A percentile compares a stretch with the other conserved stretches of the same genome.
Evolutionary conservation across 2,329 filamentous ascomycete species (phyloP).

Genomic region (Bisporella sp.): DNA sequence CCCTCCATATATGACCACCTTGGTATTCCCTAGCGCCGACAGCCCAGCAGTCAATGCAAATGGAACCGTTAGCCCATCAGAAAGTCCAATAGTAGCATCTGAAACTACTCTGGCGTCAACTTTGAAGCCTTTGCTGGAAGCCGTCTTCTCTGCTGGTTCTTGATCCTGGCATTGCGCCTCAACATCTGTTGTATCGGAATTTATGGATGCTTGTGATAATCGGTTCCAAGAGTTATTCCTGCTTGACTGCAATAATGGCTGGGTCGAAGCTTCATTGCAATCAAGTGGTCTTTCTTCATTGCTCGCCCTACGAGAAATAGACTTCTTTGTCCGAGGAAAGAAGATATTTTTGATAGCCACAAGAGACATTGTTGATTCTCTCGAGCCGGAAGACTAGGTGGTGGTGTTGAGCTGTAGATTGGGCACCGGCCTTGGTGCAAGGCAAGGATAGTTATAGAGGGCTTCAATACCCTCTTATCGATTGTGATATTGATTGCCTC

Average conservation of each 20-base stretch:
- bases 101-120: conserved; percentile 31
- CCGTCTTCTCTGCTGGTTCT: conserved; percentile 14
- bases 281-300: background rate
- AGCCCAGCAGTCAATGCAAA: conserved; percentile 57
- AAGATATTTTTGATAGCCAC: conserved; percentile 27
- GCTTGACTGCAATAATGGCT: too few relatives aligned
- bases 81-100: conserved; percentile 54
- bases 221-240: too few relatives aligned
- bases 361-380: conserved; percentile 22
- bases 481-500: background rate
- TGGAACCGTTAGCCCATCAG: conserved; percentile 56
- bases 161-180: conserved; percentile 21
- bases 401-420: background rate
- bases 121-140: conserved; percentile 15
- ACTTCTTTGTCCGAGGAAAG: conserved; percentile 16
- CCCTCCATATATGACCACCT: conserved; percentile 49
- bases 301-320: conserved; percentile 8
- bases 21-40: conserved; percentile 40
- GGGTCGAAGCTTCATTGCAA: too few relatives aligned
- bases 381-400: conserved; percentile 5
- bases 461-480: background rate
- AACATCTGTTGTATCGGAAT: conserved; percentile 13
- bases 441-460: background rate
- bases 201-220: too few relatives aligned
- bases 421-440: background rate